Evolutionary conservation across 2,329 filamentous ascomycete species (phyloP).

Genomic region (Penicillium sp.): DNA sequence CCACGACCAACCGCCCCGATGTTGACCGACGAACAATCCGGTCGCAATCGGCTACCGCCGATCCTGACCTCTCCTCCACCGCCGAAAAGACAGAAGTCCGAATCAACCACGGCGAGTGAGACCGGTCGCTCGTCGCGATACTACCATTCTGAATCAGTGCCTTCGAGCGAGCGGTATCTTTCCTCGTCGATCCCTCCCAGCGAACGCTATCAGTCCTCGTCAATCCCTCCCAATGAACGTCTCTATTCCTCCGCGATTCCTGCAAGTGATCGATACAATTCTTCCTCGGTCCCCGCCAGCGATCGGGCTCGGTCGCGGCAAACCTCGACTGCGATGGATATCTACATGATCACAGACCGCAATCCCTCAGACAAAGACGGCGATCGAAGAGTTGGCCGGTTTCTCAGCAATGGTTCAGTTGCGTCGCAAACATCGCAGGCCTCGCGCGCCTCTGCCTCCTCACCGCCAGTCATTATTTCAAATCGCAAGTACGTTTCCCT

Average conservation of each 20-base stretch:
- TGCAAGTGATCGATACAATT: neutral
- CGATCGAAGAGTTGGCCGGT: constrained; percentile 25
- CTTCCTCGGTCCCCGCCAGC: neutral
- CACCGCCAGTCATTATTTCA: constrained; percentile 24
- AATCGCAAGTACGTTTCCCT: constrained; percentile 26
- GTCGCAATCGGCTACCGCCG: constrained; percentile 19
- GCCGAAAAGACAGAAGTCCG: constrained; percentile 28
- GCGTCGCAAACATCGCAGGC: constrained; percentile 24
- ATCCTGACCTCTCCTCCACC: constrained; percentile 26
- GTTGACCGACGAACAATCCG: constrained; percentile 15
- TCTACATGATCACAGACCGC: constrained; percentile 37
- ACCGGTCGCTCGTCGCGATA: constrained; percentile 23
- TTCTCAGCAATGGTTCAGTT: constrained; percentile 36
- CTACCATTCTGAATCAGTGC: constrained; percentile 30
- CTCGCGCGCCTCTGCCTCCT: constrained; percentile 22
- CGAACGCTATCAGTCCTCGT: constrained; percentile 14
- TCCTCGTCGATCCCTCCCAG: constrained; percentile 30
- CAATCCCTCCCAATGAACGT: constrained; percentile 1
- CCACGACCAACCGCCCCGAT: constrained; percentile 1
- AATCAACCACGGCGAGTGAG: constrained; percentile 25
- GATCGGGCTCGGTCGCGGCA: constrained; percentile 33
- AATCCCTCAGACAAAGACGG: constrained; percentile 26
- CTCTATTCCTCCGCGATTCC: neutral
- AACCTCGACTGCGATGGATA: constrained; percentile 41
- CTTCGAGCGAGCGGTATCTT: constrained; percentile 27